A percentile compares a stretch with the other conserved stretches of the same genome.
These are phyloP conservation scores for Thamnidium elegans DNA, from an alignment of 192 early-diverging fungal genomes.

Conservation along the genomic window DNA sequence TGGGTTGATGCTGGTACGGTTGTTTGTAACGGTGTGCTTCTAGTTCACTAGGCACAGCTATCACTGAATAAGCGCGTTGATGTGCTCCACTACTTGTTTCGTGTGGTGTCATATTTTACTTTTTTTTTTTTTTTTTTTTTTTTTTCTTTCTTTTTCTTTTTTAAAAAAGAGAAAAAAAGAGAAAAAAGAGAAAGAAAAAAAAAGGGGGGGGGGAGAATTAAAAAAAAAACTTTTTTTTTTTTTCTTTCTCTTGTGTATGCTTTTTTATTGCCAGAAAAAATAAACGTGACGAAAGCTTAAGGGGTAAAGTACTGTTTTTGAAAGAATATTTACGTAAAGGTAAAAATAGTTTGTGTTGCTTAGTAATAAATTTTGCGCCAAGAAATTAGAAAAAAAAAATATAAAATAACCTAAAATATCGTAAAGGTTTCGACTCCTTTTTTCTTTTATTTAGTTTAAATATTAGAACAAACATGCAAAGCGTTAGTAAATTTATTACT, in stretches of 20 bases:
- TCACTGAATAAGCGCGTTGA: slow-evolving; percentile 50
- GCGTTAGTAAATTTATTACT: slow-evolving; percentile 17
- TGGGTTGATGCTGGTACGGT: slow-evolving; percentile 18
- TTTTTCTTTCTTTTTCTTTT: too few relatives aligned
- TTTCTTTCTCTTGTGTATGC: neutral
- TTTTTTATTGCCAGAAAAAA: neutral
- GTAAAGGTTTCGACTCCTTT: slow-evolving; percentile 23
- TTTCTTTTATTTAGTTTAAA: slow-evolving; percentile 25
- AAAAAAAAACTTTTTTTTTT: too few relatives aligned
- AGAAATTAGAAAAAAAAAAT: too few relatives aligned
- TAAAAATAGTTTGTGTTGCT: too few relatives aligned
- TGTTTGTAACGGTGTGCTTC: slow-evolving; percentile 21
- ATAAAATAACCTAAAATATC: too few relatives aligned
- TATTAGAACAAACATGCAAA: slow-evolving; percentile 24
- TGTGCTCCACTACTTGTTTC: slow-evolving; percentile 10
- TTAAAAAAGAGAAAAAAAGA: slow-evolving; percentile 2
- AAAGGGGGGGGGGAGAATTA: neutral
- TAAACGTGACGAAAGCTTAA: neutral
- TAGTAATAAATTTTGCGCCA: too few relatives aligned
- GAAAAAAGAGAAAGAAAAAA: slow-evolving; percentile 3
- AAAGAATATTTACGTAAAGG: too few relatives aligned
- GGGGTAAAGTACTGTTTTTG: neutral
- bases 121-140: too few relatives aligned
- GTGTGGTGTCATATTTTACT: neutral
- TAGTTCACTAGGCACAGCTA: slow-evolving; percentile 37